phyloP scores from a whole-genome alignment of 192 early-diverging fungal species.

The Anaeromyces robustus region DNA sequence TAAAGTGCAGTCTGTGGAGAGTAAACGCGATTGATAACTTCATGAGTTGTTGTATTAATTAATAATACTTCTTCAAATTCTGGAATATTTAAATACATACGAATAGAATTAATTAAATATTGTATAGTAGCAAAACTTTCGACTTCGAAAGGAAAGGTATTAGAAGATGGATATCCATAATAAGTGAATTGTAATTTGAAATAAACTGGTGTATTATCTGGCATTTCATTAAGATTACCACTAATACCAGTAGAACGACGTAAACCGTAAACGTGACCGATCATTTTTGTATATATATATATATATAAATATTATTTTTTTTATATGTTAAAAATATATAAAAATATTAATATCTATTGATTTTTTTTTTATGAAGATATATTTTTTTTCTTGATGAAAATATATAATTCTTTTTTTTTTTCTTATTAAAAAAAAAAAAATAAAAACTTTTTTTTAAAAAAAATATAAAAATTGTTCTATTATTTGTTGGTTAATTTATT shows the following conservation, averaged over 20 bases:
- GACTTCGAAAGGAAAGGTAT: neutral
- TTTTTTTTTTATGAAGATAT: too few species aligned
- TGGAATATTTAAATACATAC: neutral
- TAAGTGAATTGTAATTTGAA: neutral
- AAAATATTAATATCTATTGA: too few species aligned
- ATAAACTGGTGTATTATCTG: neutral
- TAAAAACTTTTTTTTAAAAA: too few species aligned
- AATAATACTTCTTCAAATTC: neutral
- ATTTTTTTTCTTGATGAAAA: too few species aligned
- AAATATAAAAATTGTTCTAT: too few species aligned
- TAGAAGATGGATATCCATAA: neutral
- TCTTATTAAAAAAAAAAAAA: too few species aligned
- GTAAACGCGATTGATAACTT: neutral
- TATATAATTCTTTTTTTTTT: too few species aligned
- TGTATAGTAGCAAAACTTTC: neutral
- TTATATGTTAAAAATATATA: too few species aligned
- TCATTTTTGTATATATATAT: too few species aligned
- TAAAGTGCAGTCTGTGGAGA: neutral
- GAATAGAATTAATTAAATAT: neutral
- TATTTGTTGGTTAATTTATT: too few species aligned
- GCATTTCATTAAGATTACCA: neutral
- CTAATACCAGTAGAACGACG: neutral
- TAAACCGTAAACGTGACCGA: neutral
- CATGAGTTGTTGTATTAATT: neutral
- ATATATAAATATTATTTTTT: too few species aligned